Evolutionary conservation across 768 basidiomycete species (phyloP).

Genomic region (Paxillus rubicundulus): DNA sequence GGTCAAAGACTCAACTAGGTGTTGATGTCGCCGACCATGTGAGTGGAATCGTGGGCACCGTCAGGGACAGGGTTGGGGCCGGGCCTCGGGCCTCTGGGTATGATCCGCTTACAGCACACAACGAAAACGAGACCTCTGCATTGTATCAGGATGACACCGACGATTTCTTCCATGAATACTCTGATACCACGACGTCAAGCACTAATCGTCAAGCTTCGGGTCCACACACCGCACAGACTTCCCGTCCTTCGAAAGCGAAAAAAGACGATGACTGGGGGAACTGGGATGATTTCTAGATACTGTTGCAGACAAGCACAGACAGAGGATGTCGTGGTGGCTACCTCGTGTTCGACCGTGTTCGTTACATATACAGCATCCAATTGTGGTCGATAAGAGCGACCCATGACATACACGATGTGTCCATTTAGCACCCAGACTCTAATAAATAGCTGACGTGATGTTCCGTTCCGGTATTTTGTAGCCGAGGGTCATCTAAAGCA

Average conservation of each 20-base stretch:
- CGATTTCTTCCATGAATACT: slow-evolving; percentile 52
- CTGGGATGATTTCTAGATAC: slow-evolving; percentile 76
- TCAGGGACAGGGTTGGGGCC: slow-evolving; percentile 54
- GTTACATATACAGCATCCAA: neutral
- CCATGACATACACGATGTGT: too few species aligned
- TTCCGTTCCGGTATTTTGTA: slow-evolving; percentile 20
- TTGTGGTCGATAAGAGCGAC: too few species aligned
- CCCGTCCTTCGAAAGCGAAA: slow-evolving; percentile 18
- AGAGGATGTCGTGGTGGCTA: neutral
- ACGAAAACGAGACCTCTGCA: slow-evolving; percentile 56
- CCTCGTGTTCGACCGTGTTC: neutral
- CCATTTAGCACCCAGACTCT: neutral
- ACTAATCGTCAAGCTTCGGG: slow-evolving; percentile 4
- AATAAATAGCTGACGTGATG: slow-evolving; percentile 13
- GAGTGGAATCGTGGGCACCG: slow-evolving; percentile 63
- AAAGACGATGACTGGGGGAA: slow-evolving; percentile 68
- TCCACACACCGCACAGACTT: slow-evolving; percentile 6
- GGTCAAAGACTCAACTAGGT: slow-evolving; percentile 75
- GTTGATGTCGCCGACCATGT: slow-evolving; percentile 83
- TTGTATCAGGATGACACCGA: slow-evolving; percentile 61
- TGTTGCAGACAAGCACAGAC: neutral
- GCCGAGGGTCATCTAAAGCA: neutral
- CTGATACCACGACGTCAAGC: slow-evolving; percentile 19
- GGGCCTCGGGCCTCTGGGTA: slow-evolving; percentile 56
- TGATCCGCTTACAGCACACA: slow-evolving; percentile 43